Percentiles rank a stretch among this genome's conserved stretches.
Conservation (phyloP, 2,329 filamentous ascomycete species). For the Exophiala dermatitidis region DNA sequence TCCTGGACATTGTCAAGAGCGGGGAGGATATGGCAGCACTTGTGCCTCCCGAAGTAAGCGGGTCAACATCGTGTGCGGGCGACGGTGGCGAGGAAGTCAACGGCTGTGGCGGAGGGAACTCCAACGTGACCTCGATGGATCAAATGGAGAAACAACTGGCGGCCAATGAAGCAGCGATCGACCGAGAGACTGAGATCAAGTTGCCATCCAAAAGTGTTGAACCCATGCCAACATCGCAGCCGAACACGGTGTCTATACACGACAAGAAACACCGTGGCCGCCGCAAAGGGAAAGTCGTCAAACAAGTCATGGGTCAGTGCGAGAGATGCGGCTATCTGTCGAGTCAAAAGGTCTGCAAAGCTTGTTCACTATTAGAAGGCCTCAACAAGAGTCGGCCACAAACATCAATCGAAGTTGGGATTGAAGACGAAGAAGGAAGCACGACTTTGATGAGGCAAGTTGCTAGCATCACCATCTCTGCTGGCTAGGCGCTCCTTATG, state of each 20-base stretch:
- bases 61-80: conserved; percentile 30
- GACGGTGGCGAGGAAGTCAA: conserved; percentile 43
- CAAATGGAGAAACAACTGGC: conserved; percentile 69
- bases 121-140: conserved; percentile 69
- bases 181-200: conserved; percentile 60
- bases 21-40: conserved; percentile 92
- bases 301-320: conserved; percentile 74
- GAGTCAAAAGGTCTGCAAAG: conserved; percentile 88
- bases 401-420: conserved; percentile 39
- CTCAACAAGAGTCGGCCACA: conserved; percentile 66
- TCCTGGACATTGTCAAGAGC: conserved; percentile 87
- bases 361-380: conserved; percentile 80
- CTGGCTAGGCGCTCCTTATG: conserved; percentile 27
- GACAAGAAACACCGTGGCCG: conserved; percentile 26
- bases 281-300: conserved; percentile 40
- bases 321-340: conserved; percentile 90
- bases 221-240: conserved; percentile 18
- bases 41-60: conserved; percentile 56
- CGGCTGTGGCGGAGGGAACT: conserved; percentile 67
- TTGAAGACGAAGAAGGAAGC: conserved; percentile 46
- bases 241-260: conserved; percentile 20
- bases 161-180: conserved; percentile 53
- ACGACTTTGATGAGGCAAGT: conserved; percentile 46
- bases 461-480: conserved; percentile 41
- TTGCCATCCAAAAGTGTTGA: conserved; percentile 16